phyloP scores from a whole-genome alignment of 768 basidiomycete species.

The Trametes elegans region DNA sequence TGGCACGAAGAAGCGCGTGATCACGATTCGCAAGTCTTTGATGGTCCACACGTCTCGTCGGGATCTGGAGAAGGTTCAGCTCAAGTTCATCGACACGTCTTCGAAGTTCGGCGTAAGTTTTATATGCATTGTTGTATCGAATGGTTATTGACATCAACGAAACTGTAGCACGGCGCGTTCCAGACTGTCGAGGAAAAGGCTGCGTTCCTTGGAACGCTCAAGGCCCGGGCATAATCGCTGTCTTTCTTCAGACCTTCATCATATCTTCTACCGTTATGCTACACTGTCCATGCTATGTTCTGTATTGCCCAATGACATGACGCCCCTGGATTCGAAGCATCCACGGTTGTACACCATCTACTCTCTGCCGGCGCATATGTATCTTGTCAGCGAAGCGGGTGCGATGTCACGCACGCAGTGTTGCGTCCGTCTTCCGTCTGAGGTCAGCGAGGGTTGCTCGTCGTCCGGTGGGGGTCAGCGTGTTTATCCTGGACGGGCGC shows the following conservation, averaged over 20 bases:
- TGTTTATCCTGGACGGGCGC: too few species aligned
- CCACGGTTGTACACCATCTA: conserved; percentile 17
- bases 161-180: conserved; percentile 84
- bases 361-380: not conserved
- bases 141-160: not conserved
- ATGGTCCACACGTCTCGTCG: conserved; percentile 94
- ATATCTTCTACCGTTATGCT: conserved; percentile 36
- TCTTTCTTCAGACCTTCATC: conserved; percentile 36
- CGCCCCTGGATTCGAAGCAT: conserved; percentile 14
- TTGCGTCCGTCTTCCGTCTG: too few species aligned
- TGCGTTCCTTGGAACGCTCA: conserved; percentile 91
- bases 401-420: too few species aligned
- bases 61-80: conserved; percentile 95
- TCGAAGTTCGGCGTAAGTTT: conserved; percentile 91
- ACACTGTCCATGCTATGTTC: conserved; percentile 39
- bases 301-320: conserved; percentile 34
- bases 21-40: conserved; percentile 96
- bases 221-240: conserved; percentile 62
- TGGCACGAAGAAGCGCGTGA: conserved; percentile 96
- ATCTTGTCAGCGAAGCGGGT: not conserved
- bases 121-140: not conserved
- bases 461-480: too few species aligned
- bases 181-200: conserved; percentile 96
- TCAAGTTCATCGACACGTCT: conserved; percentile 99
- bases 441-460: too few species aligned